Percentiles rank a stretch among this genome's conserved stretches.
phyloP scores from a whole-genome alignment of 768 basidiomycete genomes.

The Podaxis sp. region DNA sequence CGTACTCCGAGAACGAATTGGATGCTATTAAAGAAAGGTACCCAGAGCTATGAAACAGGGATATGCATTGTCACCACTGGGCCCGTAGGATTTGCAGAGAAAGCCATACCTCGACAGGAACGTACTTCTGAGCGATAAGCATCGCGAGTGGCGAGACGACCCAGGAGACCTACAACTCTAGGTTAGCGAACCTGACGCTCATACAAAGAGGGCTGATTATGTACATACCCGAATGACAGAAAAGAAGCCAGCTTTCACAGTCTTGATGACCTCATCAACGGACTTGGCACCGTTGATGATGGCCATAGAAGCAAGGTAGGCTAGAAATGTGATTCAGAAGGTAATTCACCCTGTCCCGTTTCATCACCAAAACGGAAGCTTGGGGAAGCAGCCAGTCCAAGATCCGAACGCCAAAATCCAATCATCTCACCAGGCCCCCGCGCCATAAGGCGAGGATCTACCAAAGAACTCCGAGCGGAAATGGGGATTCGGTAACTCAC shows the following conservation, averaged over 20 bases:
- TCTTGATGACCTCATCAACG: constrained; percentile 55
- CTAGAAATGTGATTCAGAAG: constrained; percentile 25
- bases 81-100: not conserved
- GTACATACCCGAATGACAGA: constrained; percentile 61
- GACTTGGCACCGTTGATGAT: constrained; percentile 78
- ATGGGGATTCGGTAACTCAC: constrained; percentile 32
- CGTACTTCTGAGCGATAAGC: constrained; percentile 72
- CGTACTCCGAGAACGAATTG: constrained; percentile 75
- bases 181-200: not conserved
- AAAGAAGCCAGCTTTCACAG: constrained; percentile 70
- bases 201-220: not conserved
- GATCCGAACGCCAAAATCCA: not conserved
- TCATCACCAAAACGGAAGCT: not conserved
- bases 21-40: constrained; percentile 79
- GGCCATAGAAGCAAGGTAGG: constrained; percentile 76
- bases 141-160: constrained; percentile 71
- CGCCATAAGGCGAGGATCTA: not conserved
- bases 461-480: not conserved
- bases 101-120: constrained; percentile 66
- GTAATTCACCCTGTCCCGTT: not conserved
- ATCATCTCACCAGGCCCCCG: not conserved
- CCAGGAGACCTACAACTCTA: constrained; percentile 66
- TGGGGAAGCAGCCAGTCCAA: not conserved
- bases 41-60: constrained; percentile 60
- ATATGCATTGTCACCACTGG: not conserved